These are phyloP conservation scores for Corymbia calophylla DNA, from an alignment of 441 rosid genomes.

Conservation along the genomic window DNA sequence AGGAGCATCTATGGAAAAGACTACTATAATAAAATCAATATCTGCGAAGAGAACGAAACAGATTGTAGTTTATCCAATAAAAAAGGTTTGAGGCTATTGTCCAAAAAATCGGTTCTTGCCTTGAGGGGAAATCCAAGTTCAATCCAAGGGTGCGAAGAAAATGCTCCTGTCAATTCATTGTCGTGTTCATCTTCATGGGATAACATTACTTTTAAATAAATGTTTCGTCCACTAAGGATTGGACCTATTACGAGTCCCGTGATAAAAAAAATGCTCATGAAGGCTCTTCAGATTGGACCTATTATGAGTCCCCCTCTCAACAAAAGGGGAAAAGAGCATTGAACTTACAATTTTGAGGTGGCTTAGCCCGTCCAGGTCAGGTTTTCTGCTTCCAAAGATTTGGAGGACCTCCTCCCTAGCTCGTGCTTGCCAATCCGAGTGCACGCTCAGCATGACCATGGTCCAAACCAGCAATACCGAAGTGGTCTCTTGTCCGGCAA, in stretches of 20 bases:
- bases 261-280: background rate
- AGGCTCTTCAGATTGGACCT: background rate
- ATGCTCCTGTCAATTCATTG: background rate
- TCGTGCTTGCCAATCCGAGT: background rate
- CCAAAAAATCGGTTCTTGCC: background rate
- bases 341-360: background rate
- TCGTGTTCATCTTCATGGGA: background rate
- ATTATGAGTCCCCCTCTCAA: background rate
- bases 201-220: background rate
- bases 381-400: background rate
- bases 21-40: background rate
- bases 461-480: background rate
- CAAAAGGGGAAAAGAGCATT: background rate
- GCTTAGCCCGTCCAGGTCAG: background rate
- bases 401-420: background rate
- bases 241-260: accelerated
- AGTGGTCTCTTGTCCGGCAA: background rate
- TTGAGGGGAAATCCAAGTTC: background rate
- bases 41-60: background rate
- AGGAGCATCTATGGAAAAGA: background rate
- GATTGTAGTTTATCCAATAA: background rate
- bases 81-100: background rate
- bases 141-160: background rate
- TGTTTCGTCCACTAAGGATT: background rate
- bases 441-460: background rate